A percentile compares a stretch with the other conserved stretches of the same genome.
These are phyloP conservation scores for Metschnikowia amazonensis DNA, from an alignment of 805 yeast genomes.

Conservation along the genomic window DNA sequence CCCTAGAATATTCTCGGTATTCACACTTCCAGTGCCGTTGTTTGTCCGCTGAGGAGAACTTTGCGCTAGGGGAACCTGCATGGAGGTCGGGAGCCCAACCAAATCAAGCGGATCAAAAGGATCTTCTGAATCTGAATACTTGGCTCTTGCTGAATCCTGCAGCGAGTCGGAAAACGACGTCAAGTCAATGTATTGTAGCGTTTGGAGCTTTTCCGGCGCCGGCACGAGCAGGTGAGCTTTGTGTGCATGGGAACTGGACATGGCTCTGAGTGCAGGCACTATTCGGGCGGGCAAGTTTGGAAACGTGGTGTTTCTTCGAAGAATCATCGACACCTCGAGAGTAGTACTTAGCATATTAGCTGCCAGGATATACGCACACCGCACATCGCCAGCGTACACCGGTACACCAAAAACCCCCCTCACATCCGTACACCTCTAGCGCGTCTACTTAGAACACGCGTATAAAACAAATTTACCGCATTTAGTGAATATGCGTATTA, in stretches of 20 bases:
- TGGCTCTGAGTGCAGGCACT: slow-evolving; percentile 2
- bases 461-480: no score
- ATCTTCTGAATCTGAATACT: slow-evolving; percentile 16
- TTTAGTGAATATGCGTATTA: no score
- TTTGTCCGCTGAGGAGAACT: neutral
- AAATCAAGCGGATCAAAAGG: slow-evolving; percentile 21
- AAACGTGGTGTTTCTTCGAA: neutral
- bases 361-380: neutral
- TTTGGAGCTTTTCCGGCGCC: slow-evolving; percentile 12
- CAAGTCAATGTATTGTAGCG: slow-evolving; percentile 16
- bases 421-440: no score
- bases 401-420: no score
- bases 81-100: slow-evolving; percentile 12
- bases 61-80: neutral
- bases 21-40: neutral
- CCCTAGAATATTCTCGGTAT: neutral
- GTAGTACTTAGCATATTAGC: neutral
- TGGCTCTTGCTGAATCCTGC: slow-evolving; percentile 2
- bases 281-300: neutral
- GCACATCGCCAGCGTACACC: neutral
- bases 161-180: slow-evolving; percentile 17
- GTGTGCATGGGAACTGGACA: neutral
- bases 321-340: slow-evolving; percentile 7
- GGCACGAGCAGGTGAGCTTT: slow-evolving; percentile 4
- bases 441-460: no score